These are phyloP conservation scores for Suillus tomentosus DNA, from an alignment of 768 basidiomycete genomes.

Conservation along the genomic window DNA sequence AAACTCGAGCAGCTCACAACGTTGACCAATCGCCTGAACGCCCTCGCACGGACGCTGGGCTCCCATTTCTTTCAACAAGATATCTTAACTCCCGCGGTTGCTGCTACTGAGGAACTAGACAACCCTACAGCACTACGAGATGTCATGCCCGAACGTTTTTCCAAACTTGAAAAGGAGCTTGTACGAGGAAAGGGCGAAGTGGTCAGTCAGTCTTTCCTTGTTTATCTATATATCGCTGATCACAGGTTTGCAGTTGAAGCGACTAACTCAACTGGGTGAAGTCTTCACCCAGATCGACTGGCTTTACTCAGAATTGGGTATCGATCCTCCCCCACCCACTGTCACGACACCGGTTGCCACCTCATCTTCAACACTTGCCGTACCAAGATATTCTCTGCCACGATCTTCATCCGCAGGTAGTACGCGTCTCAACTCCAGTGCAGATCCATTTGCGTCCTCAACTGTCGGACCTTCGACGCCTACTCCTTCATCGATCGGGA, in stretches of 20 bases:
- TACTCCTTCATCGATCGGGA: slow-evolving; percentile 47
- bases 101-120: slow-evolving; percentile 42
- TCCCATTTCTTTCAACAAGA: slow-evolving; percentile 59
- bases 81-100: slow-evolving; percentile 48
- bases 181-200: slow-evolving; percentile 86
- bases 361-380: slow-evolving; percentile 42
- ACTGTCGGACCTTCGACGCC: slow-evolving; percentile 38
- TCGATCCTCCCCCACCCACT: slow-evolving; percentile 58
- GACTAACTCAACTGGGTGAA: slow-evolving; percentile 61
- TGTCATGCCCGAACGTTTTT: slow-evolving; percentile 80
- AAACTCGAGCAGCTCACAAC: slow-evolving; percentile 77
- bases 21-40: slow-evolving; percentile 63
- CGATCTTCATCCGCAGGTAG: slow-evolving; percentile 45
- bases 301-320: slow-evolving; percentile 81
- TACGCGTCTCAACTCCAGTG: slow-evolving; percentile 18
- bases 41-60: slow-evolving; percentile 61
- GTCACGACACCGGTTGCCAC: slow-evolving; percentile 39
- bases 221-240: slow-evolving; percentile 11
- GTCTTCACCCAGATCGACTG: slow-evolving; percentile 79
- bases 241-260: slow-evolving; percentile 53
- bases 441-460: slow-evolving; percentile 31
- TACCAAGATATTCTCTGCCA: slow-evolving; percentile 39
- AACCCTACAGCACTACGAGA: slow-evolving; percentile 53
- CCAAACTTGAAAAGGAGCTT: slow-evolving; percentile 80
- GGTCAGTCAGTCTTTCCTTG: slow-evolving; percentile 44